These are phyloP conservation scores for Vicia sativa DNA, from an alignment of 306 rosid genomes.

Conservation along the genomic window DNA sequence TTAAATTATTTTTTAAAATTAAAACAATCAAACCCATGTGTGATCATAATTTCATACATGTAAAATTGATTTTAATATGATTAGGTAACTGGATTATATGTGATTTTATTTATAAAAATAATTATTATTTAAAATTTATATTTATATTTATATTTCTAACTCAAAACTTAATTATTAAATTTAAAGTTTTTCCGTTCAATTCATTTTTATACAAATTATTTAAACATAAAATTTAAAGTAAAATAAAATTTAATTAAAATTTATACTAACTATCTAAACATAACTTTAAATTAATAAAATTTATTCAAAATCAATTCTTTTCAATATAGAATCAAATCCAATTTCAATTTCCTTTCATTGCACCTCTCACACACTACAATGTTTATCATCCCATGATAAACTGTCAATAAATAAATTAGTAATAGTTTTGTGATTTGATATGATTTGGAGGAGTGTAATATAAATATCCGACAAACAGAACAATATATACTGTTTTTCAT, in stretches of 20 bases:
- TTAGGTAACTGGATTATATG: not conserved
- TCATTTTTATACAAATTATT: too few species aligned
- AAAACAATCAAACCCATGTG: too few species aligned
- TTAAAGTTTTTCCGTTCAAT: too few species aligned
- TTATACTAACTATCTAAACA: not conserved
- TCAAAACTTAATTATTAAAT: too few species aligned
- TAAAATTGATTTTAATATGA: too few species aligned
- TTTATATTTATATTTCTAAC: too few species aligned
- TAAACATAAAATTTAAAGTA: not conserved
- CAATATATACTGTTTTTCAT: constrained; percentile 19
- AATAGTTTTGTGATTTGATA: constrained; percentile 36
- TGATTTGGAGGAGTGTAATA: constrained; percentile 37
- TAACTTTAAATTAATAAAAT: not conserved
- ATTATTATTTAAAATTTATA: too few species aligned
- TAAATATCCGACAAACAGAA: constrained; percentile 41
- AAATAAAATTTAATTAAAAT: not conserved
- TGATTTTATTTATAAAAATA: too few species aligned
- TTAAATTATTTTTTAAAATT: too few species aligned
- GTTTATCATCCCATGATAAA: constrained; percentile 15
- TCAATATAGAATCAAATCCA: not conserved
- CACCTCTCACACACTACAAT: constrained; percentile 3
- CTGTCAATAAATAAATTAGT: constrained; percentile 20
- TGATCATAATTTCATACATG: too few species aligned
- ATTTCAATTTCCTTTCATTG: not conserved
- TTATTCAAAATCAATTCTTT: not conserved